Base-by-base conservation (phyloP, 805 yeast genomes). In the Saccharomyces cerevisiae region DNA sequence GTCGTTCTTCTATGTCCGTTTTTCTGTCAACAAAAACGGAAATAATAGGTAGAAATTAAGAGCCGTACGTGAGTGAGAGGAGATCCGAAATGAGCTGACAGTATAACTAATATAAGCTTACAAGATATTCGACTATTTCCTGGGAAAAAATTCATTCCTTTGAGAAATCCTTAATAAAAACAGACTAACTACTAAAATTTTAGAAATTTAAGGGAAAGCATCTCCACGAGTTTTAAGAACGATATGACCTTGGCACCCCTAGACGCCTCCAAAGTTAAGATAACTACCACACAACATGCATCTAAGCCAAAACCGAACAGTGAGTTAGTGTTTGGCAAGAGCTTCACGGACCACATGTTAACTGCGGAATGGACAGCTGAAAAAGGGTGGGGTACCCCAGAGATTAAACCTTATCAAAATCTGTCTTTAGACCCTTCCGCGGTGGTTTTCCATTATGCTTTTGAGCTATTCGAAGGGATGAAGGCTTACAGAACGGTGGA, bases 381-480 rank as follows among this genome's bases (percentile, higher is more conserved):
- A 54, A 65, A 73, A 1, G 98, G 98, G 51, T 92, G 98, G 98
- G 85, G 75, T 14, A 70, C 79, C n/a, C 98, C 98, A 48, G 79
- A 80, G 67, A 90, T 92, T 69, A 80, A 80, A 60, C 97, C 97
- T 21, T 89, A 88, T 70, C 90, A 84, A 52, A 81, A 81, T 50
- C 73, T 92, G 51, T 65, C 76, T 10, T 72, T 92, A 56, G 96
- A 90, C 66, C 98, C 98, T 22, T 83, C 96, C 24, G 73, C 95
- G 14, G 80, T 85, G 67, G 97, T 90, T 29, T 83, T 92, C 74
- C 98, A 92, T 76, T 92, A 92, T 68, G 92, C 96, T 2, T 92
- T 92, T 66, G 96, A 89, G 71, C 80, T 92, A 57, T 92, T 92
- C 63, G 98, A 92, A 76, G 98, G 98, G 59, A 76, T 92, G 77